A percentile compares a stretch with the other conserved stretches of the same genome.
Conservation (phyloP, 768 basidiomycete species). For the Lentinus brumalis region DNA sequence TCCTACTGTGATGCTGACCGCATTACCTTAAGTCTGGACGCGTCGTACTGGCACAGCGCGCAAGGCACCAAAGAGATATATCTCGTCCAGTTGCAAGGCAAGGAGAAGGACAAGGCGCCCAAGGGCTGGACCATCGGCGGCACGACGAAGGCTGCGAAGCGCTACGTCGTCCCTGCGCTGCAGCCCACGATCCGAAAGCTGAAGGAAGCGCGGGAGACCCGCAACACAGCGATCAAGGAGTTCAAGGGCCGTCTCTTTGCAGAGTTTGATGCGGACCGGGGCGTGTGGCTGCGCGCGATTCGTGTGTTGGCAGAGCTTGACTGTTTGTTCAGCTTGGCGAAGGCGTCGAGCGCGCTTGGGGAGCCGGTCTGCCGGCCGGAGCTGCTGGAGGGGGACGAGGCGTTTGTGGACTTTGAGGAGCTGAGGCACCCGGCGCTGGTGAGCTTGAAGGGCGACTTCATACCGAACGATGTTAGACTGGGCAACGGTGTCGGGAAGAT, state of each 20-base stretch:
- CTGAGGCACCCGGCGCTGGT: conserved; percentile 87
- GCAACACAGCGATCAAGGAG: conserved; percentile 73
- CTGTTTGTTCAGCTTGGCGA: conserved; percentile 90
- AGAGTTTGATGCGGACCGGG: conserved; percentile 82
- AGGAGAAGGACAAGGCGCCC: conserved; percentile 64
- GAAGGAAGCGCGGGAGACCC: conserved; percentile 93
- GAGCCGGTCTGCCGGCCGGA: conserved; percentile 93
- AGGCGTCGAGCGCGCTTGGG: conserved; percentile 84
- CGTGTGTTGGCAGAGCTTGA: conserved; percentile 94
- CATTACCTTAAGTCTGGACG: conserved; percentile 43
- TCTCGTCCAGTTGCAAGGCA: conserved; percentile 69
- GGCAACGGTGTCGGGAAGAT: conserved; percentile 77
- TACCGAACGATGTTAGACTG: conserved; percentile 89
- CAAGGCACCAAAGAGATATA: conserved; percentile 93
- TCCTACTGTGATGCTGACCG: conserved; percentile 10
- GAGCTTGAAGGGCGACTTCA: conserved; percentile 71
- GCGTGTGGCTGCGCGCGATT: conserved; percentile 80
- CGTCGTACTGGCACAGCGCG: conserved; percentile 76
- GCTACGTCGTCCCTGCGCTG: conserved; percentile 79
- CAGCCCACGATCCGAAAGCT: conserved; percentile 72
- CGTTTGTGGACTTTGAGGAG: conserved; percentile 85
- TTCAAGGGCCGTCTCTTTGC: conserved; percentile 80
- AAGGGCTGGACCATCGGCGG: conserved; percentile 81
- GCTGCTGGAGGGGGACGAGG: conserved; percentile 77
- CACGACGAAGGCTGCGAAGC: conserved; percentile 74